These are phyloP conservation scores for Fusarium agapanthi DNA, from an alignment of 2,329 filamentous ascomycete genomes.

Conservation along the genomic window DNA sequence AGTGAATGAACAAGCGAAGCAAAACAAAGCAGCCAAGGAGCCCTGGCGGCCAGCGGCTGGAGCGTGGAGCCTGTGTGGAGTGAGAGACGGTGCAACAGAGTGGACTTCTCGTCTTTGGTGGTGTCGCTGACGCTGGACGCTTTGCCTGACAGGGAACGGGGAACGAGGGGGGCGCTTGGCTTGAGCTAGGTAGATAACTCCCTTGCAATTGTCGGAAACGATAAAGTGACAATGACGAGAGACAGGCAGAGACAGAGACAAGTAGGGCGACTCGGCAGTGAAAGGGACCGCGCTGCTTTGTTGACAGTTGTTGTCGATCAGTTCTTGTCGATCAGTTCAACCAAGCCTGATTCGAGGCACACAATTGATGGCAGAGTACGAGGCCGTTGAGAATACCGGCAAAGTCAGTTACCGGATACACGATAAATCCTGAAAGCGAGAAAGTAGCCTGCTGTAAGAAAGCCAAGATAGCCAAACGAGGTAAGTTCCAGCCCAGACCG, in stretches of 20 bases:
- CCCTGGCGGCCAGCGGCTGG: conserved; percentile 31
- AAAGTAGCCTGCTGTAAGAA: conserved; percentile 2
- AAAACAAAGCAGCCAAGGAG: conserved; percentile 18
- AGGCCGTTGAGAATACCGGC: conserved; percentile 13
- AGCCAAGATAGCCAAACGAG: conserved; percentile 26
- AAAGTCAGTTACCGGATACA: background rate
- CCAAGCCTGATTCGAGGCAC: background rate
- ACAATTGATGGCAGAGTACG: background rate
- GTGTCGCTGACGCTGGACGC: conserved; percentile 30
- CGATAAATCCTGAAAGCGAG: conserved; percentile 6
- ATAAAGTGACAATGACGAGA: conserved; percentile 23
- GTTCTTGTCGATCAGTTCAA: conserved; percentile 16
- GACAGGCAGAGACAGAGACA: conserved; percentile 16
- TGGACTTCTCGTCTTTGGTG: conserved; percentile 24
- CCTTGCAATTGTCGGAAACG: conserved; percentile 14
- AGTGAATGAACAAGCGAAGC: background rate
- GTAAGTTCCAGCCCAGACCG: conserved; percentile 15
- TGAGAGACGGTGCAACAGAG: conserved; percentile 22
- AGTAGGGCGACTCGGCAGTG: conserved; percentile 20
- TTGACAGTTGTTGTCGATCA: conserved; percentile 10
- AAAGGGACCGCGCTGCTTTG: conserved; percentile 16
- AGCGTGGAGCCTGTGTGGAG: conserved; percentile 36
- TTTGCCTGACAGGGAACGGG: conserved; percentile 37
- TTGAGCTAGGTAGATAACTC: conserved; percentile 15
- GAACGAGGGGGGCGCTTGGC: conserved; percentile 26